phyloP scores from a whole-genome alignment of 148 eudicot species.

The Chenopodium quinoa region DNA sequence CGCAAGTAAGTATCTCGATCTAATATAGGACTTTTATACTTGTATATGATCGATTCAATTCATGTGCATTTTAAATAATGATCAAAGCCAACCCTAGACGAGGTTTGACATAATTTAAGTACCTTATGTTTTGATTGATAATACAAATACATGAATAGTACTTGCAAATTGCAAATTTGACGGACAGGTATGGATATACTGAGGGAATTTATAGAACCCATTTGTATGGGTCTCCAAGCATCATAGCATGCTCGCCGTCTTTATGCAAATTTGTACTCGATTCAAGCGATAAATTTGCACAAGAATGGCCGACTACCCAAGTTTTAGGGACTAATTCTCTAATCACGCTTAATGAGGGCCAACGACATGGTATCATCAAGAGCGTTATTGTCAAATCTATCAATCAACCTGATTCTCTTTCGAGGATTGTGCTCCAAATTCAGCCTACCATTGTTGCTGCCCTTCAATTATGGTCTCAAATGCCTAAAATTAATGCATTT shows the following conservation, averaged over 20 bases:
- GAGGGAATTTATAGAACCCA: slow-evolving; percentile 42
- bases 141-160: no score
- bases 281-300: slow-evolving; percentile 20
- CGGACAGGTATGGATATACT: slow-evolving; percentile 46
- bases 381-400: slow-evolving; percentile 27
- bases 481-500: not conserved
- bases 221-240: slow-evolving; percentile 45
- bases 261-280: slow-evolving; percentile 42
- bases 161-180: not conserved
- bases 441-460: slow-evolving; percentile 13
- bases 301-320: slow-evolving; percentile 41
- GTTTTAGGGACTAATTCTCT: slow-evolving; percentile 38
- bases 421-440: slow-evolving; percentile 19
- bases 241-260: slow-evolving; percentile 44
- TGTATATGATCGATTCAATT: no score
- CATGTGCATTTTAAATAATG: no score
- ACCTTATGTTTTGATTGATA: no score
- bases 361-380: slow-evolving; percentile 34
- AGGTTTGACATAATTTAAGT: no score
- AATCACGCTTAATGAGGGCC: slow-evolving; percentile 33
- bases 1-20: slow-evolving; percentile 23
- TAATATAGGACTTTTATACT: no score
- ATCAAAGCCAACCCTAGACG: no score
- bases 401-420: slow-evolving; percentile 42
- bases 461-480: slow-evolving; percentile 17